Evolutionary conservation across 2,329 filamentous ascomycete species (phyloP).

Genomic region (Ophiostoma perfectum): DNA sequence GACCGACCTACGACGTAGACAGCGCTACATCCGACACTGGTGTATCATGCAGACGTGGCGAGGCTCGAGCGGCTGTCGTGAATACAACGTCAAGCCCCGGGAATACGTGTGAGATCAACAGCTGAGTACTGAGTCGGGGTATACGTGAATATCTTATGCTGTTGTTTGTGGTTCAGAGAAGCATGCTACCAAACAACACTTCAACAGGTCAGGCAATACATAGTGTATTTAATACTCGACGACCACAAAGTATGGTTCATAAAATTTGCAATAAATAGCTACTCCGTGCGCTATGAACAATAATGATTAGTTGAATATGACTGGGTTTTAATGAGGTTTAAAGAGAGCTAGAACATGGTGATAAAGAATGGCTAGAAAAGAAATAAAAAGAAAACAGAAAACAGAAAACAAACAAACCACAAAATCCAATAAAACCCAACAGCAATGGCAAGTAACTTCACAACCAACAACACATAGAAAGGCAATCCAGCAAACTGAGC

Average conservation of each 20-base stretch:
- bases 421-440: not conserved
- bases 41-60: slow-evolving; percentile 11
- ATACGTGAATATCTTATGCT: not conserved
- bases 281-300: too few species aligned
- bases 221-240: not conserved
- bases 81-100: not conserved
- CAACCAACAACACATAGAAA: not conserved
- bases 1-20: not conserved
- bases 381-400: not conserved
- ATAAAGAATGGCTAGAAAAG: not conserved
- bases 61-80: not conserved
- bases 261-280: too few species aligned
- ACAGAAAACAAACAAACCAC: not conserved
- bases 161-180: not conserved
- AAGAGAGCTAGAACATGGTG: not conserved
- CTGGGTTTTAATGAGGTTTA: not conserved
- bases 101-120: not conserved
- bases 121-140: not conserved
- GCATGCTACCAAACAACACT: too few species aligned
- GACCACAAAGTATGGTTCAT: too few species aligned
- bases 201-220: not conserved
- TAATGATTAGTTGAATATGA: not conserved
- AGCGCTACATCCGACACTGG: slow-evolving; percentile 8
- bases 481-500: not conserved
- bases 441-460: too few species aligned